Base-by-base conservation (phyloP, 1,284 basidiomycete species). In the Trichosporon inkin region DNA sequence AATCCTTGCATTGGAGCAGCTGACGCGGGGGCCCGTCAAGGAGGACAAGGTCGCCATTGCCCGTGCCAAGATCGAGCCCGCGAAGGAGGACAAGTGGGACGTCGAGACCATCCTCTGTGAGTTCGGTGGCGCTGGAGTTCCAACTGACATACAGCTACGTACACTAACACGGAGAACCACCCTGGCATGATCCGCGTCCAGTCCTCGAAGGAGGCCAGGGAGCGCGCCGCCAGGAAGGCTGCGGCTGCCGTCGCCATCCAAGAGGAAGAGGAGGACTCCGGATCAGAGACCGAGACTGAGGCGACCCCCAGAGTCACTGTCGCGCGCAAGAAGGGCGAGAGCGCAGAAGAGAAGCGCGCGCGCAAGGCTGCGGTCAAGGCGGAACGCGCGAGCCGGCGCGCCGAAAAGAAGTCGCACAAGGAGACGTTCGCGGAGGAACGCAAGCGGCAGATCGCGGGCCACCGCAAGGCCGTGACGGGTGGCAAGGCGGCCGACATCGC, bases 161-260 rank as follows among this genome's bases (percentile, higher is more conserved):
- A 93, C 74, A 89, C 90, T 16, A 97, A 94, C 72, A 82, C 95
- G 4, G 94, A 95, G 74, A 97, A 98, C 71, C 93, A 96, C 73
- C 93, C 93, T 0, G 85, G 87, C 13, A 80, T 93, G 32, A 92
- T 96, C 65, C 84, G 85, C 20, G 84, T 86, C 28, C 82, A 85
- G 37, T 82, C 66, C 82, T 65, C 74, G 73, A 55, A 84, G 78
- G 69, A 80, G 63, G 62, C 62, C 36, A 67, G 71, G 64, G 62
- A 65, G 40, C 60, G 69, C 39, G 69, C 65, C 7, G 62, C 62
- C 38, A 58, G 49, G 38, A 63, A 65, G 19, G 62, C 62, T 11
- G 56, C 62, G 19, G 62, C 61, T 10, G 62, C 60, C 41, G 59
- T 53, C 20, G 62, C 57, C 11, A 51, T 49, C n/a, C 65, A 62